Conservation (phyloP, 306 rosid genomes). For the Lithocarpus polystachyus region DNA sequence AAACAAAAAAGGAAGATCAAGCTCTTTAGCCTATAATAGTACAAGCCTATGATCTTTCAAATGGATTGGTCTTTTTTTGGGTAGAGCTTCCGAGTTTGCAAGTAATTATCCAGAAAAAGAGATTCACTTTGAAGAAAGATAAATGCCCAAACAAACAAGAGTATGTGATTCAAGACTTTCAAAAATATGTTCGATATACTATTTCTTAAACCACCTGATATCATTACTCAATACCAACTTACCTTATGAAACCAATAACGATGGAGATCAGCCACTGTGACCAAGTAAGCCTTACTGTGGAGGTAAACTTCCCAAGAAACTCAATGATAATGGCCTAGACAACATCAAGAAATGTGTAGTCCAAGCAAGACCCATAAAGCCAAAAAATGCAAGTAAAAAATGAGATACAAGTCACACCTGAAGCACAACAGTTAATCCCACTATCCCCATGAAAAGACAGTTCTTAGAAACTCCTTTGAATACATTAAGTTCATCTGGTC, state of each 20-base stretch:
- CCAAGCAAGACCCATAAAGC: neutral
- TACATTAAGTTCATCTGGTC: slow-evolving; percentile 74
- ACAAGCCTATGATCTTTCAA: neutral
- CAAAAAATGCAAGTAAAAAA: neutral
- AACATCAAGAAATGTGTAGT: neutral
- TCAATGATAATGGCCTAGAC: slow-evolving; percentile 63
- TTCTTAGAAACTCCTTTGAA: slow-evolving; percentile 71
- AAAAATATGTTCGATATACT: neutral
- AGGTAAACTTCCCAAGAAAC: slow-evolving; percentile 74
- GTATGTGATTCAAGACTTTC: neutral
- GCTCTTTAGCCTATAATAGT: neutral
- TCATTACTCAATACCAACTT: slow-evolving; percentile 6
- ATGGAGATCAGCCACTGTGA: slow-evolving; percentile 65
- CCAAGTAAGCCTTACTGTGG: slow-evolving; percentile 71
- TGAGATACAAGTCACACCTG: slow-evolving; percentile 52
- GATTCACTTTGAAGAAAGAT: neutral
- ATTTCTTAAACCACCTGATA: neutral
- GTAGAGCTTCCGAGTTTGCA: neutral
- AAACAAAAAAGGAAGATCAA: neutral
- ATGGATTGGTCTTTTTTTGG: neutral
- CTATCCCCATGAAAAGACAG: slow-evolving; percentile 74
- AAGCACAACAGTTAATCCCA: slow-evolving; percentile 59
- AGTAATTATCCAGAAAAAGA: neutral
- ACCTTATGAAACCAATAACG: slow-evolving; percentile 76
- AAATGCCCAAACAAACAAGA: neutral